Evolutionary conservation across 345 rosid species (phyloP), one percentile per base, ranked within the genome.

Genomic region (Euphorbia pulcherrima): DNA sequence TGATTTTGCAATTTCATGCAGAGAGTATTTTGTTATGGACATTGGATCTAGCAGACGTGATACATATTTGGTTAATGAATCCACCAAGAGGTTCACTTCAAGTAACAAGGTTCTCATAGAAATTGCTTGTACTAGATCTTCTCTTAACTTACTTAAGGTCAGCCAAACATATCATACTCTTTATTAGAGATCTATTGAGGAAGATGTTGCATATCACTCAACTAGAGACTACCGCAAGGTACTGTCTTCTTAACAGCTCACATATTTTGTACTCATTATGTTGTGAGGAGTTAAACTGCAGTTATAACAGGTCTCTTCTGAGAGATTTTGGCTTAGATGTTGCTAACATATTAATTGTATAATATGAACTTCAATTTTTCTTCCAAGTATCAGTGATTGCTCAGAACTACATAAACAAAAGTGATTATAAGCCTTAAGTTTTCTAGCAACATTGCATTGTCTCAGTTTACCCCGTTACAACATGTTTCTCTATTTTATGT

Each of bases 201-300:
- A 92, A 75, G 98, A 92, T 84, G 92, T 92, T 33, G 92, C 96
- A 14, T 60, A 87, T 58, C 92, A 90, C 78, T 83, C 92, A 37
- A 78, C 78, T 23, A 96, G 98, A 68, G 87, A 90, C 62, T 68
- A 71, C 75, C 88, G 87, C 79, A 92, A 92, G 97, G 98, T 88
- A 75, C 39, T 18, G 30, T 20, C 14, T 21, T 23, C 60, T 48
- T 27, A 8, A 17, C 21, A 13, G 13, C 48, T 59, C 65, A 3
- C 27, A 18, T 0, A 33, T 33, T 33, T 17, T 17, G 2, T 64
- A 11, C 10, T 69, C 33, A 20, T 20, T 6, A 53, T 50, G 50
- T 20, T 20, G 55, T 50, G 24, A 50, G 55, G 55, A 50, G 55
- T 47, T 47, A 20, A 11, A 16, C 52, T 47, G 7, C 21, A n/a